These are phyloP conservation scores for Corylus avellana DNA, from an alignment of 306 rosid species.

Conservation along the genomic window DNA sequence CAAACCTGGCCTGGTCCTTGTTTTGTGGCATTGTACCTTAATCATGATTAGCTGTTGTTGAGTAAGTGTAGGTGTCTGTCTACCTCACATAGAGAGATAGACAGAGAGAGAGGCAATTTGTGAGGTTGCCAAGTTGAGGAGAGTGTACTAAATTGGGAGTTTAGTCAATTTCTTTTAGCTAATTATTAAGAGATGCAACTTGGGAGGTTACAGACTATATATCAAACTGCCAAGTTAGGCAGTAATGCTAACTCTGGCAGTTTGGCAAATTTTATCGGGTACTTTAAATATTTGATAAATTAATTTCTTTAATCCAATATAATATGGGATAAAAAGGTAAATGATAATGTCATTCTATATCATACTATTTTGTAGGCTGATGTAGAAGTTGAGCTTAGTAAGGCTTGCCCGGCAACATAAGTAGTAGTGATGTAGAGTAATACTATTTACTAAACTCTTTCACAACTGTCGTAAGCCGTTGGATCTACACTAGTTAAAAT, in stretches of 20 bases:
- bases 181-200: not conserved
- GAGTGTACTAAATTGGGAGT: conserved; percentile 24
- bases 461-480: too few species aligned
- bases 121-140: conserved; percentile 18
- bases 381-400: too few species aligned
- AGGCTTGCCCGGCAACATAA: too few species aligned
- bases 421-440: too few species aligned
- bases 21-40: conserved; percentile 20
- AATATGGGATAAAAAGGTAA: not conserved
- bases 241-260: not conserved
- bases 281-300: not conserved
- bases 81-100: conserved; percentile 4
- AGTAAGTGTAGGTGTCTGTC: conserved; percentile 28
- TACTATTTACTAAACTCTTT: too few species aligned
- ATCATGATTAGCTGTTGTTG: conserved; percentile 26
- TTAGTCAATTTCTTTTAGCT: conserved; percentile 14
- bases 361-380: too few species aligned
- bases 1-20: conserved; percentile 1
- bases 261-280: not conserved
- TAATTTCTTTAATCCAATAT: not conserved
- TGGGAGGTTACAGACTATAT: not conserved
- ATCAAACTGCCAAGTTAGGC: conserved; percentile 6
- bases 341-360: not conserved
- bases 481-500: too few species aligned
- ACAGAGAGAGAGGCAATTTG: not conserved